phyloP scores from a whole-genome alignment of 2,329 filamentous ascomycete genomes.

The Botrytis byssoidea region DNA sequence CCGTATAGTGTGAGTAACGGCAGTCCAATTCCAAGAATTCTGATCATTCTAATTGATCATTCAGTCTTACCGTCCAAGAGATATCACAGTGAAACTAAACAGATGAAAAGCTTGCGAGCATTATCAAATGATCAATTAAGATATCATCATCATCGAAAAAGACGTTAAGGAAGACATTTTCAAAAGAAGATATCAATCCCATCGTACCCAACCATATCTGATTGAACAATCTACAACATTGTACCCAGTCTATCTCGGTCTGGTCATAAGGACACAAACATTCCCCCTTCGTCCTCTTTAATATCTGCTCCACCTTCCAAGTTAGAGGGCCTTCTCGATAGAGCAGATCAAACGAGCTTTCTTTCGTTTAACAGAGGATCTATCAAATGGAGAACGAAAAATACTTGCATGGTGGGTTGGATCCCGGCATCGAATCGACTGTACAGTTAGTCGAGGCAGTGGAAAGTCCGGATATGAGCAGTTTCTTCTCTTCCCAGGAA shows the following conservation, averaged over 20 bases:
- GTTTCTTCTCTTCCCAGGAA: constrained; percentile 1
- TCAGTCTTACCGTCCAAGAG: background rate
- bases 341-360: background rate
- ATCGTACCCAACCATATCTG: constrained; percentile 4
- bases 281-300: constrained; percentile 10
- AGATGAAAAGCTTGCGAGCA: constrained; percentile 11
- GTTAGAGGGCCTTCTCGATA: constrained; percentile 5
- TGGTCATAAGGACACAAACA: constrained; percentile 17
- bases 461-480: constrained; percentile 1
- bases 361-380: background rate
- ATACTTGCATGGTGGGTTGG: constrained; percentile 13
- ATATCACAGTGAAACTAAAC: background rate
- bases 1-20: background rate
- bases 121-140: background rate
- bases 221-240: constrained; percentile 8
- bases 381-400: constrained; percentile 18
- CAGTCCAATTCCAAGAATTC: background rate
- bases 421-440: constrained; percentile 17
- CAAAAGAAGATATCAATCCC: background rate
- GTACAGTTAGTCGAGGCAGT: constrained; percentile 17
- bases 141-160: constrained; percentile 13
- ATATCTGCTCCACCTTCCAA: constrained; percentile 15
- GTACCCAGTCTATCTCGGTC: background rate
- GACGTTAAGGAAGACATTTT: constrained; percentile 5
- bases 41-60: constrained; percentile 7